Evolutionary conservation across 768 basidiomycete genomes (phyloP).

Genomic region (Calocybe indica): DNA sequence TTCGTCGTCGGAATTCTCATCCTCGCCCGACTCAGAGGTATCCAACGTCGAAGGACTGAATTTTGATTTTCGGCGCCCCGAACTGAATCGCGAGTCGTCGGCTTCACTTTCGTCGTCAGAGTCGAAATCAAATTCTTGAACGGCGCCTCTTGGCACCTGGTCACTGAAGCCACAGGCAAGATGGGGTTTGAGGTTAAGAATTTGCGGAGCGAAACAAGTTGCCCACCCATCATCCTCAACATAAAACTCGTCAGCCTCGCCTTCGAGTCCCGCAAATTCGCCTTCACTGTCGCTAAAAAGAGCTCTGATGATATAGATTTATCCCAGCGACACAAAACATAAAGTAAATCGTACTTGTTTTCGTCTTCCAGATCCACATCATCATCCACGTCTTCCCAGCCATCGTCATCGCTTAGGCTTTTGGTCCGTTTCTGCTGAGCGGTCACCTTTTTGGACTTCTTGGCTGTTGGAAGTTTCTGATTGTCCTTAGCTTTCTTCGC

Average conservation of each 20-base stretch:
- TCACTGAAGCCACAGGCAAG: constrained; percentile 28
- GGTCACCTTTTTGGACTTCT: constrained; percentile 38
- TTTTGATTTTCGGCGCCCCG: constrained; percentile 47
- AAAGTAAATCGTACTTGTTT: constrained; percentile 26
- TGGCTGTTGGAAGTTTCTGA: constrained; percentile 23
- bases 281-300: constrained; percentile 1
- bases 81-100: constrained; percentile 18
- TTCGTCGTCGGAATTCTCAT: constrained; percentile 41
- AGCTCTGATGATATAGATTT: not conserved
- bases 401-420: constrained; percentile 30
- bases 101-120: constrained; percentile 47
- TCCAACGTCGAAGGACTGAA: constrained; percentile 44
- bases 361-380: constrained; percentile 36
- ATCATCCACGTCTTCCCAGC: constrained; percentile 62
- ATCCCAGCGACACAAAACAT: not conserved
- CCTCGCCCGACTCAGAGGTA: constrained; percentile 36
- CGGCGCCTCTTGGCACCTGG: constrained; percentile 42
- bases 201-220: not conserved
- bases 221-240: constrained; percentile 36
- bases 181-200: not conserved
- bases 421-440: constrained; percentile 4
- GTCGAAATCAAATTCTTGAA: constrained; percentile 59
- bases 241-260: constrained; percentile 40
- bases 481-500: constrained; percentile 1
- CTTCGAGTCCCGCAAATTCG: constrained; percentile 24